Evolutionary conservation across 2,329 filamentous ascomycete genomes (phyloP).

Genomic region (Xylaria multiplex): DNA sequence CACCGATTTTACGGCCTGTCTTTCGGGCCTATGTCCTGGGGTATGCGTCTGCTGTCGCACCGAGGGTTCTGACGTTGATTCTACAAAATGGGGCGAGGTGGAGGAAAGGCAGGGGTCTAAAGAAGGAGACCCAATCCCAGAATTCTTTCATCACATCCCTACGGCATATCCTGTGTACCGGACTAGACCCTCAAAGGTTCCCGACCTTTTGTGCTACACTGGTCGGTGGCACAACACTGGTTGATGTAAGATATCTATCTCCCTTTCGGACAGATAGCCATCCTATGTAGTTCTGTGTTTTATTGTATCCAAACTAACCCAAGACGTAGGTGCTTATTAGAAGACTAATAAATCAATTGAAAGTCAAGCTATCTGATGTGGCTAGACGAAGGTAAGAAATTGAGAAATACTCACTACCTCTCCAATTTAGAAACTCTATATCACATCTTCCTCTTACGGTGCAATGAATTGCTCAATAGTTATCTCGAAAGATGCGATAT

Average conservation of each 20-base stretch:
- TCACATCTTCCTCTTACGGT: background rate
- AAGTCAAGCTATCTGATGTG: constrained; percentile 40
- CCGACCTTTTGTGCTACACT: constrained; percentile 70
- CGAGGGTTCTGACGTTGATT: constrained; percentile 65
- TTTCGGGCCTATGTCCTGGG: constrained; percentile 69
- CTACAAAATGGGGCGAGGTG: constrained; percentile 59
- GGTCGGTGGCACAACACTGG: constrained; percentile 68
- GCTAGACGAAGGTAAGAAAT: constrained; percentile 49
- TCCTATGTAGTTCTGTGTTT: background rate
- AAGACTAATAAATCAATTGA: constrained; percentile 42
- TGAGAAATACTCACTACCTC: background rate
- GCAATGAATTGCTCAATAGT: background rate
- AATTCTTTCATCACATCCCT: constrained; percentile 49
- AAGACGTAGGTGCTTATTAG: constrained; percentile 41
- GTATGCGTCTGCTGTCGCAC: constrained; percentile 68
- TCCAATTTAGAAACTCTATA: background rate
- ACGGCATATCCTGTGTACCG: constrained; percentile 58
- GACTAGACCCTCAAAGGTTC: constrained; percentile 66
- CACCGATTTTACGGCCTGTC: constrained; percentile 63
- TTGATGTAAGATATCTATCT: constrained; percentile 59
- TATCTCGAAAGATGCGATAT: constrained; percentile 8
- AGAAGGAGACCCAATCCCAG: constrained; percentile 41
- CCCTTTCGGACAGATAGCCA: background rate
- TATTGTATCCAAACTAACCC: constrained; percentile 23
- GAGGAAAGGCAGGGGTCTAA: constrained; percentile 48